A percentile compares a stretch with the other conserved stretches of the same genome.
Conservation (phyloP, 345 rosid species). For the Cardamine chenopodiifolia region DNA sequence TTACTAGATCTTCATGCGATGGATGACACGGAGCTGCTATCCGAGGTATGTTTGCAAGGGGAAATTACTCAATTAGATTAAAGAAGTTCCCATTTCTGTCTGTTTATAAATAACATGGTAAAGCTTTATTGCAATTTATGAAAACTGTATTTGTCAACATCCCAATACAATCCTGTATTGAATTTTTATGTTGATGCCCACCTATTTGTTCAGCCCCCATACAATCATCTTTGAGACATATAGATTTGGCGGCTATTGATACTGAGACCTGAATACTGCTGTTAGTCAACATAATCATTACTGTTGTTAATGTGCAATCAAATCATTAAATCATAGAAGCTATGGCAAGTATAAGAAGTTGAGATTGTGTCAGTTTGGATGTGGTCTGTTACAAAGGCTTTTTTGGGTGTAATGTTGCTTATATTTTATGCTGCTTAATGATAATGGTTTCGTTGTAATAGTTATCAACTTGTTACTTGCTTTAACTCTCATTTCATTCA, state of each 20-base stretch:
- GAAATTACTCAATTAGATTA: slow-evolving; percentile 9
- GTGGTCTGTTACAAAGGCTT: background rate
- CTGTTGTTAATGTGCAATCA: slow-evolving; percentile 14
- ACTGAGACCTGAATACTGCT: background rate
- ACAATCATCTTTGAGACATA: background rate
- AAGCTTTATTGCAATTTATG: background rate
- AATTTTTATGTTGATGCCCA: background rate
- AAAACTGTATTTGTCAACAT: background rate
- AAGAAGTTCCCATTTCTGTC: background rate
- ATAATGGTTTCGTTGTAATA: background rate
- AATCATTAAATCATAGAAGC: background rate
- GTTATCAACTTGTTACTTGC: slow-evolving; percentile 12
- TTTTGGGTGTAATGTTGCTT: slow-evolving; percentile 6
- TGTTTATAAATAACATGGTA: background rate
- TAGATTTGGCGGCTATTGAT: background rate
- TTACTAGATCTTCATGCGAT: slow-evolving; percentile 96
- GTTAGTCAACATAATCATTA: background rate
- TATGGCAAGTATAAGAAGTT: slow-evolving; percentile 13
- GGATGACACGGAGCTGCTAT: slow-evolving; percentile 96
- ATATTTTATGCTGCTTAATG: background rate
- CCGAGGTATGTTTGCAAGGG: slow-evolving; percentile 65
- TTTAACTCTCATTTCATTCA: slow-evolving; percentile 22
- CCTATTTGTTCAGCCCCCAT: background rate
- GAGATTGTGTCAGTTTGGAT: background rate
- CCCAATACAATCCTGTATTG: background rate